Conservation (phyloP, 176 grass and related monocot genomes). For the Saccharum spontaneum region DNA sequence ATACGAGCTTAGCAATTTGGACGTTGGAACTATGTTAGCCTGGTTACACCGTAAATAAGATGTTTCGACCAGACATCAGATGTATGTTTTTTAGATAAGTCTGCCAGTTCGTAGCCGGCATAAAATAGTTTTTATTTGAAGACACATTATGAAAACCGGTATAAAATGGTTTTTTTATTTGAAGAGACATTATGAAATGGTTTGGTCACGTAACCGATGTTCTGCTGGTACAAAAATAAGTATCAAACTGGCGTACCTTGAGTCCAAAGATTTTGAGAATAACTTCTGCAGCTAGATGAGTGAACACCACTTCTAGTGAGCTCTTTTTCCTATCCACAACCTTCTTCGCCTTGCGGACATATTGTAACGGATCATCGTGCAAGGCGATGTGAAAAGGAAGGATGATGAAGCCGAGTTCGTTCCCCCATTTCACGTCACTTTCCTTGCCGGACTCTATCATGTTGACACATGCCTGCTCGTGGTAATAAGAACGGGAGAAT, state of each 20-base stretch:
- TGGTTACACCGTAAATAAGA: neutral
- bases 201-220: neutral
- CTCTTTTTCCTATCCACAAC: conserved; percentile 75
- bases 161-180: neutral
- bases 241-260: conserved; percentile 37
- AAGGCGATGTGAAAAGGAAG: conserved; percentile 50
- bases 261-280: conserved; percentile 66
- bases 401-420: conserved; percentile 64
- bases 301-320: conserved; percentile 68
- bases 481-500: neutral
- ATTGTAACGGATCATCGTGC: conserved; percentile 62
- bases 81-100: neutral
- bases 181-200: neutral
- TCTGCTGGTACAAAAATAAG: neutral
- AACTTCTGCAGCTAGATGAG: conserved; percentile 49
- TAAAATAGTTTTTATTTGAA: neutral
- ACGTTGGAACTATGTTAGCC: conserved; percentile 5
- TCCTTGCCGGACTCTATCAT: conserved; percentile 55
- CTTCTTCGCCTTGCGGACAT: conserved; percentile 66
- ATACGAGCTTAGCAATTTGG: neutral
- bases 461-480: conserved; percentile 58
- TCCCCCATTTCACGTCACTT: conserved; percentile 56
- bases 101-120: neutral
- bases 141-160: neutral
- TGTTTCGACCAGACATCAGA: neutral